Evolutionary conservation across 257 asterid species (phyloP).

Genomic region (Fraxinus excelsior): DNA sequence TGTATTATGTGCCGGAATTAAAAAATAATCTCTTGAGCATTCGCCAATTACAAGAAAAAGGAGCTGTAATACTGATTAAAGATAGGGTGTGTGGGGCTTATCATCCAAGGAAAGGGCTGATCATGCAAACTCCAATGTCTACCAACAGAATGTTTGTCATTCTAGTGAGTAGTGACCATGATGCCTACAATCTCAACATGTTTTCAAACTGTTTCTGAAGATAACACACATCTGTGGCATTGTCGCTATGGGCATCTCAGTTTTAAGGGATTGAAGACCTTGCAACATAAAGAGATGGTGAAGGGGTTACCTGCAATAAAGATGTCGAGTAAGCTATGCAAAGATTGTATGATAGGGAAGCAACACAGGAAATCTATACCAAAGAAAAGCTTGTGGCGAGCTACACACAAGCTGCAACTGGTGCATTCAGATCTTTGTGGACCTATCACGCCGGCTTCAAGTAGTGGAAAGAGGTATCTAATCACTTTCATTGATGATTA

Average conservation of each 20-base stretch:
- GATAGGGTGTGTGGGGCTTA: neutral
- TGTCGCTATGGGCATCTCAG: neutral
- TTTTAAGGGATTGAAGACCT: neutral
- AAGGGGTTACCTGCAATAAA: neutral
- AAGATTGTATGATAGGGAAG: neutral
- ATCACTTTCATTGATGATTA: too few relatives aligned
- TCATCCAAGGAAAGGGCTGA: neutral
- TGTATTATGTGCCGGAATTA: neutral
- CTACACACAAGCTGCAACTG: neutral
- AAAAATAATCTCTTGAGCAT: too few relatives aligned
- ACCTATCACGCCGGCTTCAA: neutral
- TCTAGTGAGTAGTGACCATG: neutral
- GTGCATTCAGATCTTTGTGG: neutral
- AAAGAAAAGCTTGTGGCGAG: neutral
- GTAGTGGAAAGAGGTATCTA: neutral
- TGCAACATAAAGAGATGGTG: neutral
- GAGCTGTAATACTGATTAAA: neutral
- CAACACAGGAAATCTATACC: neutral
- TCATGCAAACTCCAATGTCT: neutral
- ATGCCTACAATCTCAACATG: neutral
- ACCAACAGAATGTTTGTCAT: neutral
- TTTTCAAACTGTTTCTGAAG: too few relatives aligned
- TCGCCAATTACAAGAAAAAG: neutral
- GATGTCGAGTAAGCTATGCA: neutral
- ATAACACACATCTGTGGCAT: neutral